Evolutionary conservation across 140 eudicot genomes (phyloP).

Genomic region (Oenanthe javanica): DNA sequence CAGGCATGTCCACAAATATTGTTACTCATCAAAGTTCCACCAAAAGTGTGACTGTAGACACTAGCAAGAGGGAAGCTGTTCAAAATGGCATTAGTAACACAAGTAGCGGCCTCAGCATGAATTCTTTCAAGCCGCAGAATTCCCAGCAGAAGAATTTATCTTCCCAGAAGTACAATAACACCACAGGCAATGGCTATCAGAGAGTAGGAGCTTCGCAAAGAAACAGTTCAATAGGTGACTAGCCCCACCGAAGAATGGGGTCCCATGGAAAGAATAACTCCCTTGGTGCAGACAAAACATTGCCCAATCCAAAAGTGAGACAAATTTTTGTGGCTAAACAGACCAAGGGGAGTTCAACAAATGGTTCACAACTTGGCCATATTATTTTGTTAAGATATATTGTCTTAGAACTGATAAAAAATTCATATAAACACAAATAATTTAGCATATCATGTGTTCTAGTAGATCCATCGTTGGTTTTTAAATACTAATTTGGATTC

Average conservation of each 20-base stretch:
- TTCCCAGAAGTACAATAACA: constrained; percentile 28
- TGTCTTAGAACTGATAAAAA: background rate
- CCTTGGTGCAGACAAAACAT: constrained; percentile 44
- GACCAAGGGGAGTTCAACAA: constrained; percentile 43
- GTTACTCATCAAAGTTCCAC: constrained; percentile 25
- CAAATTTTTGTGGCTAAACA: constrained; percentile 93
- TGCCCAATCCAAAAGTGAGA: constrained; percentile 54
- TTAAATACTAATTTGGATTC: background rate
- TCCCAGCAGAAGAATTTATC: constrained; percentile 46
- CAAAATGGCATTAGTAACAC: constrained; percentile 23
- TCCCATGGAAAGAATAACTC: constrained; percentile 77
- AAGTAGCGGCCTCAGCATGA: constrained; percentile 20
- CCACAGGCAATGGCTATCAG: constrained; percentile 46
- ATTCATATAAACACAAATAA: background rate
- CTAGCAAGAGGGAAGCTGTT: constrained; percentile 26
- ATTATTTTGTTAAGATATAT: background rate
- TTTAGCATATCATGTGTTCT: background rate
- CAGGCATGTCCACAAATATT: constrained; percentile 29
- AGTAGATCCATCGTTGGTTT: background rate
- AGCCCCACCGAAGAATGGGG: constrained; percentile 76
- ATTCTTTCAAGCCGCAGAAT: constrained; percentile 35
- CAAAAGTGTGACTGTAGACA: constrained; percentile 23
- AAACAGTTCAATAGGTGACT: constrained; percentile 47
- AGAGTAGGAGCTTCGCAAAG: constrained; percentile 64
- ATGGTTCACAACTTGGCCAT: background rate